A percentile compares a stretch with the other conserved stretches of the same genome.
Conservation (phyloP, 208 protist genomes). For the Sergeia podlipaevii region DNA sequence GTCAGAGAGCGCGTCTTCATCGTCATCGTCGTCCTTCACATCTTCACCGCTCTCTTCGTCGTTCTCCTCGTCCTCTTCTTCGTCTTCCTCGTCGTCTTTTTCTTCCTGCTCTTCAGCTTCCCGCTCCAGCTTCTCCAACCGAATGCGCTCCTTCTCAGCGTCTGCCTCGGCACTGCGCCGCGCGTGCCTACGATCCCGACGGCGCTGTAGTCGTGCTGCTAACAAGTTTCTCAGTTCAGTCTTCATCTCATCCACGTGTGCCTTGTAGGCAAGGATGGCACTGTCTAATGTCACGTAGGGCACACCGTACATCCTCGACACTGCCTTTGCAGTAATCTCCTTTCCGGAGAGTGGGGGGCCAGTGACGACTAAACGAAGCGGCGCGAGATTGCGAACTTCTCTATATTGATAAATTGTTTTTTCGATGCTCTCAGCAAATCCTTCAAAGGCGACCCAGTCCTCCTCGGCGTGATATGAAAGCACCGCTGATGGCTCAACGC, state of each 20-base stretch:
- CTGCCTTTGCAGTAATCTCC: slow-evolving; percentile 27
- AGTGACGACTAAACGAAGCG: slow-evolving; percentile 66
- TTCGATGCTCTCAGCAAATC: slow-evolving; percentile 66
- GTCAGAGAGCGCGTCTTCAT: slow-evolving; percentile 4
- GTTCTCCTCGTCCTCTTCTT: slow-evolving; percentile 19
- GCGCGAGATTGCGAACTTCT: slow-evolving; percentile 33
- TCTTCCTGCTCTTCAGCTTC: slow-evolving; percentile 20
- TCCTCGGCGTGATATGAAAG: slow-evolving; percentile 62
- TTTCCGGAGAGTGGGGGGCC: slow-evolving; percentile 84
- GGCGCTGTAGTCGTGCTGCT: slow-evolving; percentile 44
- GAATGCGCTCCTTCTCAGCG: slow-evolving; percentile 5
- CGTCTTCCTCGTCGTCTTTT: slow-evolving; percentile 17
- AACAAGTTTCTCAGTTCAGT: slow-evolving; percentile 46
- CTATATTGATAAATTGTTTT: slow-evolving; percentile 76
- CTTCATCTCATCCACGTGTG: slow-evolving; percentile 37
- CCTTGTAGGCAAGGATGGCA: slow-evolving; percentile 46
- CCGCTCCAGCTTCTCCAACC: slow-evolving; percentile 1
- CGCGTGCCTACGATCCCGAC: slow-evolving; percentile 37
- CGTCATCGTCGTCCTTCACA: slow-evolving; percentile 12
- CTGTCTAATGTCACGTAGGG: slow-evolving; percentile 41
- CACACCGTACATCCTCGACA: slow-evolving; percentile 61
- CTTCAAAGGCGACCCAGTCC: slow-evolving; percentile 73
- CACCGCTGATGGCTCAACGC: slow-evolving; percentile 54
- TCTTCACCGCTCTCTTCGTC: slow-evolving; percentile 5
- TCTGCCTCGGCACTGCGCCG: slow-evolving; percentile 21